Evolutionary conservation across 768 basidiomycete species (phyloP).

Genomic region (Tephrocybe sp.): DNA sequence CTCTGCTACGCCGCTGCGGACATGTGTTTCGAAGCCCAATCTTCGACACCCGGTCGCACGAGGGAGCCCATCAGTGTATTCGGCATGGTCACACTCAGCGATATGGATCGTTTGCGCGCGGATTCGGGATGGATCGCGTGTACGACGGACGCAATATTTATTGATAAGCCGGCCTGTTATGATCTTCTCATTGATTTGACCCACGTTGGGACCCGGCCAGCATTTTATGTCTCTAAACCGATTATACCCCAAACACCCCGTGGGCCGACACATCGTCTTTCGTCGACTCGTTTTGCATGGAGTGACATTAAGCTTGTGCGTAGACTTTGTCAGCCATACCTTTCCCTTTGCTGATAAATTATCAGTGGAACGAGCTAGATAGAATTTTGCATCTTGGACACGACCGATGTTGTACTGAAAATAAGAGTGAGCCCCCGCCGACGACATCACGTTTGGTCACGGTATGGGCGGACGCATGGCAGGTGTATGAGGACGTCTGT

Average conservation of each 20-base stretch:
- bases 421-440: neutral
- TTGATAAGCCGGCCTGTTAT: constrained; percentile 77
- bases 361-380: constrained; percentile 76
- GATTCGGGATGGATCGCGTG: constrained; percentile 85
- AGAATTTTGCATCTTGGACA: constrained; percentile 60
- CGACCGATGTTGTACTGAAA: constrained; percentile 19
- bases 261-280: constrained; percentile 52
- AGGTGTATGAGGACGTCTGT: constrained; percentile 83
- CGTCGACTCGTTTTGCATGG: constrained; percentile 74
- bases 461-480: constrained; percentile 74
- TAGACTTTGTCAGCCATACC: constrained; percentile 5
- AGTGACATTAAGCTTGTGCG: constrained; percentile 75
- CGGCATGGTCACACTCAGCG: constrained; percentile 77
- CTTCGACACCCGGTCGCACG: constrained; percentile 20
- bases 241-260: constrained; percentile 33
- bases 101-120: constrained; percentile 57
- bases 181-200: constrained; percentile 82
- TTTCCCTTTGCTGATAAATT: neutral
- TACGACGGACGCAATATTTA: constrained; percentile 81
- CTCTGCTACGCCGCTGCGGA: constrained; percentile 69
- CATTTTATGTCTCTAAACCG: constrained; percentile 59
- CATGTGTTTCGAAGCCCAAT: constrained; percentile 45
- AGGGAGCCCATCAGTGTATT: constrained; percentile 60
- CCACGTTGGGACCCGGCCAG: constrained; percentile 62
- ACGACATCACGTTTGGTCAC: constrained; percentile 40